Conservation (phyloP, 2,329 filamentous ascomycete species). For the Elsinoe batatas region DNA sequence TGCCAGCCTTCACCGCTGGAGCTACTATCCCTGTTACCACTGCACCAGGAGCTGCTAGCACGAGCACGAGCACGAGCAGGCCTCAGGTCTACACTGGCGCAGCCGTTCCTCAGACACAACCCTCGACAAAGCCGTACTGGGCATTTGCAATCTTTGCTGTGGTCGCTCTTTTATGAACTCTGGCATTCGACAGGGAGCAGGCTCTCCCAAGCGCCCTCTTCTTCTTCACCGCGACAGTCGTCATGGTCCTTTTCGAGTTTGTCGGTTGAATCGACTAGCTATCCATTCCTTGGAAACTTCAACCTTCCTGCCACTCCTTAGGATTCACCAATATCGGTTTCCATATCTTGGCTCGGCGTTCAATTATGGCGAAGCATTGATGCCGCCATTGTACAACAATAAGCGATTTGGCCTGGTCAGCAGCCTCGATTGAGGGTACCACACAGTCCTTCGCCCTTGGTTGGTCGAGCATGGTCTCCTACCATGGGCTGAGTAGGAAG, state of each 20-base stretch:
- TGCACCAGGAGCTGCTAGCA: neutral
- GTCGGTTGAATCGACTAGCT: neutral
- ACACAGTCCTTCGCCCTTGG: neutral
- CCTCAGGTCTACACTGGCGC: slow-evolving; percentile 7
- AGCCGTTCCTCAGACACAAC: slow-evolving; percentile 4
- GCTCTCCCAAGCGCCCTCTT: slow-evolving; percentile 5
- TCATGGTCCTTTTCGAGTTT: slow-evolving; percentile 10
- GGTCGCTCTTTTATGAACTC: slow-evolving; percentile 8
- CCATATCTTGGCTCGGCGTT: neutral
- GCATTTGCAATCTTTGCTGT: slow-evolving; percentile 6
- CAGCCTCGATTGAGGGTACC: slow-evolving; percentile 10
- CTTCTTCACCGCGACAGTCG: slow-evolving; percentile 7
- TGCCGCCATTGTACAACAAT: slow-evolving; percentile 5
- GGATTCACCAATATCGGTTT: neutral
- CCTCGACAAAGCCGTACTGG: slow-evolving; percentile 6
- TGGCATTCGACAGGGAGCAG: neutral
- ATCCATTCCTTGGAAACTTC: neutral
- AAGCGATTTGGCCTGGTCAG: slow-evolving; percentile 8
- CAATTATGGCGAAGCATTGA: neutral
- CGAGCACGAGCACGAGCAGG: neutral
- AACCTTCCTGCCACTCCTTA: neutral
- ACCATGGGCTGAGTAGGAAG: neutral
- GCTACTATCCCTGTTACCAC: neutral
- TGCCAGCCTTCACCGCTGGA: slow-evolving; percentile 7
- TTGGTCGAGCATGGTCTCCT: neutral